These are phyloP conservation scores for Nicotiana sylvestris DNA, from an alignment of 257 asterid genomes.

Conservation along the genomic window DNA sequence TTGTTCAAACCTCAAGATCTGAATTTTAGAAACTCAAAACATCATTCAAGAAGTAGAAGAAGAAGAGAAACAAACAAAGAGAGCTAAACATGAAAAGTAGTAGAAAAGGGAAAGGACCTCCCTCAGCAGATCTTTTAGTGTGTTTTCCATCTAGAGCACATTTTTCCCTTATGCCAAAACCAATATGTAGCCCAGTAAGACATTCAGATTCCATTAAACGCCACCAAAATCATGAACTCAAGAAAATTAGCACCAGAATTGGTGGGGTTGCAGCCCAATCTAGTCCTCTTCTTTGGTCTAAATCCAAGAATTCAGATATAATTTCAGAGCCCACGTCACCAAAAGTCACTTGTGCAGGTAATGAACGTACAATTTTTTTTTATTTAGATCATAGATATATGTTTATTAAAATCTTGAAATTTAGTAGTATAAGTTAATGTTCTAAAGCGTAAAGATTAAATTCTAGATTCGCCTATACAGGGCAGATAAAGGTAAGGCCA, in stretches of 20 bases:
- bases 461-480: conserved; percentile 20
- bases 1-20: conserved; percentile 20
- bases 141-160: conserved; percentile 88
- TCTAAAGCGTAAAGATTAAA: not conserved
- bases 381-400: too few species aligned
- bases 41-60: conserved; percentile 3
- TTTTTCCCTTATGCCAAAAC: conserved; percentile 70
- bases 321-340: conserved; percentile 77
- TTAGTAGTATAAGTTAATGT: not conserved
- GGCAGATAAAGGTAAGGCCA: conserved; percentile 66
- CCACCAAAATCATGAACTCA: conserved; percentile 32
- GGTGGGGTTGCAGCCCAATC: conserved; percentile 25
- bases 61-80: not conserved
- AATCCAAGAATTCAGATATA: conserved; percentile 37
- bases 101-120: conserved; percentile 74
- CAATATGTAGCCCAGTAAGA: conserved; percentile 77
- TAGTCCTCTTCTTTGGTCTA: conserved; percentile 57
- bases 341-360: conserved; percentile 65
- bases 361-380: too few species aligned
- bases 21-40: not conserved
- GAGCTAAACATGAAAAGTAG: conserved; percentile 35
- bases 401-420: not conserved
- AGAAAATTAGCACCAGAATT: conserved; percentile 23
- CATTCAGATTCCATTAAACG: conserved; percentile 34
- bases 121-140: conserved; percentile 67